These are phyloP conservation scores for Alternaria conjuncta DNA, from an alignment of 2,329 filamentous ascomycete species.

Conservation along the genomic window DNA sequence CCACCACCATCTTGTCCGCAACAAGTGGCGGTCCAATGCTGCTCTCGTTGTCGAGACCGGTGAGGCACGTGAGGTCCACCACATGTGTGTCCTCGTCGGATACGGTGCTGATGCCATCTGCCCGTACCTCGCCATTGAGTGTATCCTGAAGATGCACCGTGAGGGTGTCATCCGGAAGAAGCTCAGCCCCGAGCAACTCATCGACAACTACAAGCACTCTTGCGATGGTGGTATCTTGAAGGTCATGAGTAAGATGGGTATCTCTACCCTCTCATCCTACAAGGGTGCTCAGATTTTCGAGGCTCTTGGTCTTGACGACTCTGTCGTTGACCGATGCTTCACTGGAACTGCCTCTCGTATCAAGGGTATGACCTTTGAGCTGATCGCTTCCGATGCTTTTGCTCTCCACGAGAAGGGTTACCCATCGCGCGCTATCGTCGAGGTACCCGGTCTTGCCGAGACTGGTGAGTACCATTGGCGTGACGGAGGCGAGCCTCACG, in stretches of 20 bases:
- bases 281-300: slow-evolving; percentile 99
- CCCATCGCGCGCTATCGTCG: slow-evolving; percentile 77
- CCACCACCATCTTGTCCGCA: slow-evolving; percentile 92
- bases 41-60: slow-evolving; percentile 90
- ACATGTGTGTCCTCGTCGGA: slow-evolving; percentile 97
- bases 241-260: slow-evolving; percentile 99
- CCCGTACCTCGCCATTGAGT: slow-evolving; percentile 94
- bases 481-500: slow-evolving; percentile 91
- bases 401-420: slow-evolving; percentile 94
- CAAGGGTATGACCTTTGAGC: slow-evolving; percentile 89
- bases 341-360: slow-evolving; percentile 93
- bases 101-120: slow-evolving; percentile 95
- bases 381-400: slow-evolving; percentile 92
- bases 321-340: slow-evolving; percentile 93
- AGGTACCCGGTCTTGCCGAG: slow-evolving; percentile 81
- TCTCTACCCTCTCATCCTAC: slow-evolving; percentile 93
- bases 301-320: slow-evolving; percentile 89
- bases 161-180: slow-evolving; percentile 93
- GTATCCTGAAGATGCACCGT: slow-evolving; percentile 93
- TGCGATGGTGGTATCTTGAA: slow-evolving; percentile 96
- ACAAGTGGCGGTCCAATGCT: slow-evolving; percentile 91
- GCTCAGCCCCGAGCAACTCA: slow-evolving; percentile 78
- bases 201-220: slow-evolving; percentile 96
- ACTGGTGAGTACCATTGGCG: slow-evolving; percentile 99
- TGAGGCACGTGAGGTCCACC: slow-evolving; percentile 95